phyloP scores from a whole-genome alignment of 2,329 filamentous ascomycete species.

The Nothopassalora personata region DNA sequence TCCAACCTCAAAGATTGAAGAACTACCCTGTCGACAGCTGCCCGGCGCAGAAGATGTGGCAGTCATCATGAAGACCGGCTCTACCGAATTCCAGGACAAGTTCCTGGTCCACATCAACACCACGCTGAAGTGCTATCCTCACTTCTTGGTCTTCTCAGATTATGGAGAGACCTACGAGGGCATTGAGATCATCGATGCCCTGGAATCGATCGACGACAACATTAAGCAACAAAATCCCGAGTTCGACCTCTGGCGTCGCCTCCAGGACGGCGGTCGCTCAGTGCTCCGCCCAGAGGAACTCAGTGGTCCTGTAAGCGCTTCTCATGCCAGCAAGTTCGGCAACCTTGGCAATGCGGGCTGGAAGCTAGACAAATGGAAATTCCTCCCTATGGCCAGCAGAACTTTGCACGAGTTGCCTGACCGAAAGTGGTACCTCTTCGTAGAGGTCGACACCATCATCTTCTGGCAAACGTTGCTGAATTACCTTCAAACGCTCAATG shows the following conservation, averaged over 20 bases:
- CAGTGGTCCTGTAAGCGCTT: constrained; percentile 5
- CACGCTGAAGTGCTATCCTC: constrained; percentile 50
- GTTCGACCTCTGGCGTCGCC: constrained; percentile 33
- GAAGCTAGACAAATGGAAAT: constrained; percentile 47
- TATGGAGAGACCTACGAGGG: constrained; percentile 49
- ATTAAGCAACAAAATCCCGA: constrained; percentile 28
- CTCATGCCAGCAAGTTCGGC: not conserved
- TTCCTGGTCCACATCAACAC: constrained; percentile 51
- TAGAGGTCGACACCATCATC: constrained; percentile 55
- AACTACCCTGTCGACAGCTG: constrained; percentile 11
- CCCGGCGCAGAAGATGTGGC: constrained; percentile 45
- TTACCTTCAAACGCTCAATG: constrained; percentile 50
- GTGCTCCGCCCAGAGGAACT: constrained; percentile 21
- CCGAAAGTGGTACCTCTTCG: constrained; percentile 55
- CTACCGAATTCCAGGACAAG: constrained; percentile 52
- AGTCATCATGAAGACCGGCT: constrained; percentile 54
- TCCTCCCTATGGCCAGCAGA: constrained; percentile 39
- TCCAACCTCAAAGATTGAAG: not conserved
- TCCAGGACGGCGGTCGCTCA: constrained; percentile 26
- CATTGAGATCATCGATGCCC: constrained; percentile 29
- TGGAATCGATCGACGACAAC: constrained; percentile 26
- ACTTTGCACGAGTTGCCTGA: constrained; percentile 30
- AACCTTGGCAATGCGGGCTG: constrained; percentile 26
- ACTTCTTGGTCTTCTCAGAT: constrained; percentile 56
- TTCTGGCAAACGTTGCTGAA: constrained; percentile 48